A percentile compares a stretch with the other conserved stretches of the same genome.
Evolutionary conservation across 352 stramenopile genomes (phyloP).

Genomic region (Saprolegnia diclina): DNA sequence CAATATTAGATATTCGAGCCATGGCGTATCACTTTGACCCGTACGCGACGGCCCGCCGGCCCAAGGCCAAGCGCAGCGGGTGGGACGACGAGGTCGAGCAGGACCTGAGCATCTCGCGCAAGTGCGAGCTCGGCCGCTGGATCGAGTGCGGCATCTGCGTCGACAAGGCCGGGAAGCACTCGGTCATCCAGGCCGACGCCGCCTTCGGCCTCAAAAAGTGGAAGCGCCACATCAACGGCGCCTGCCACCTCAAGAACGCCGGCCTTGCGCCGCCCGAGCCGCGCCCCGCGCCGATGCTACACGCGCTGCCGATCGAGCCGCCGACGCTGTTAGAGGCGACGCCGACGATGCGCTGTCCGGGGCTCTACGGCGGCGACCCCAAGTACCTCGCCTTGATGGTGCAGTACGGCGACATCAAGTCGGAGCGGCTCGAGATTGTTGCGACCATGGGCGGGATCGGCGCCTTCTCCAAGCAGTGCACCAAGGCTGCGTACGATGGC

Average conservation of each 20-base stretch:
- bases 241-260: slow-evolving; percentile 4
- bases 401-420: slow-evolving; percentile 14
- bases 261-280: neutral
- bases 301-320: neutral
- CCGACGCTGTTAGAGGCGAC: neutral
- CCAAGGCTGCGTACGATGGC: neutral
- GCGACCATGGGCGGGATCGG: neutral
- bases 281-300: neutral
- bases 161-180: slow-evolving; percentile 7
- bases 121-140: neutral
- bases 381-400: slow-evolving; percentile 7
- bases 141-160: slow-evolving; percentile 8
- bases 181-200: slow-evolving; percentile 2
- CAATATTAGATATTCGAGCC: neutral
- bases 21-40: slow-evolving; percentile 5
- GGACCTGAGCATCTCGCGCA: neutral
- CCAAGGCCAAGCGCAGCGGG: slow-evolving; percentile 1
- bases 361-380: neutral
- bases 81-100: slow-evolving; percentile 1
- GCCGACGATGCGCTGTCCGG: neutral
- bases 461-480: neutral
- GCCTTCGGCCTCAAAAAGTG: slow-evolving; percentile 1
- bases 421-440: slow-evolving; percentile 2
- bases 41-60: neutral
- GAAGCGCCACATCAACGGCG: slow-evolving; percentile 16